These are phyloP conservation scores for Comarum palustre DNA, from an alignment of 306 rosid genomes.

Conservation along the genomic window DNA sequence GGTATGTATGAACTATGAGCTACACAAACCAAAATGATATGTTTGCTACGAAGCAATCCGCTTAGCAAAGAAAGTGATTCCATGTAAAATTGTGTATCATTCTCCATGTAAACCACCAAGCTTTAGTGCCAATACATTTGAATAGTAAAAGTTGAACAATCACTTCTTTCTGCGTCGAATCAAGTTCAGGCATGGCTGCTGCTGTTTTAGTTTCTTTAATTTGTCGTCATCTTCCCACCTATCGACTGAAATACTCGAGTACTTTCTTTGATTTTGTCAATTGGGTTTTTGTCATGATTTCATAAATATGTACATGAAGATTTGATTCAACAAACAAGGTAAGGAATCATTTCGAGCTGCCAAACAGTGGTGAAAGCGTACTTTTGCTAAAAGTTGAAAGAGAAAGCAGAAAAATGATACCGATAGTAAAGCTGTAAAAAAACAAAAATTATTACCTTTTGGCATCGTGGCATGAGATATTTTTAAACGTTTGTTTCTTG, in stretches of 20 bases:
- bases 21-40: no score
- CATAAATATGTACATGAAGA: neutral
- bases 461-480: neutral
- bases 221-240: neutral
- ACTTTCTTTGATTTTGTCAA: neutral
- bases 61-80: no score
- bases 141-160: neutral
- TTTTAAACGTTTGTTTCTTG: neutral
- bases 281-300: slow-evolving; percentile 6
- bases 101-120: no score
- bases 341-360: neutral
- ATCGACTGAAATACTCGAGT: neutral
- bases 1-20: no score
- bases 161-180: neutral
- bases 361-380: neutral
- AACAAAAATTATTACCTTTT: neutral
- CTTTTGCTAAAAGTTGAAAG: neutral
- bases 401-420: neutral
- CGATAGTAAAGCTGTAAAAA: neutral
- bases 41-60: no score
- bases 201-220: neutral
- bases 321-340: neutral
- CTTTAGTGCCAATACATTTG: neutral
- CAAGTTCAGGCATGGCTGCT: neutral
- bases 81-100: no score